Percentiles rank a stretch among this genome's conserved stretches.
phyloP scores from a whole-genome alignment of 2,329 filamentous ascomycete species.

The Scytalidium sp. region DNA sequence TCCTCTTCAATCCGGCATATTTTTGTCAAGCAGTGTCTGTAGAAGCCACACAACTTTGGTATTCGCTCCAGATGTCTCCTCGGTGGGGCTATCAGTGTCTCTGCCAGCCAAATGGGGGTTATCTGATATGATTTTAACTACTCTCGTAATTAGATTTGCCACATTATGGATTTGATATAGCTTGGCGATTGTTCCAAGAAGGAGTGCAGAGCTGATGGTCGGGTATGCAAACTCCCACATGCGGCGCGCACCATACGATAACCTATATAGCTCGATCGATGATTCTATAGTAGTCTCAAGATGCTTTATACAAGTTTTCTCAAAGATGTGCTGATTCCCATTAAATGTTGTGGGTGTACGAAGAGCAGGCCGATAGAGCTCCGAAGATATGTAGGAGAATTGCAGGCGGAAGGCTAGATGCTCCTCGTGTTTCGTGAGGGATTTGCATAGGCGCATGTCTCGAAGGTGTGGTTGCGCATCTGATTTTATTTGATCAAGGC shows the following conservation, averaged over 20 bases:
- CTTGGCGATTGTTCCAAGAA: background rate
- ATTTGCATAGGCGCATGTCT: background rate
- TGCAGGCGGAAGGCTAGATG: background rate
- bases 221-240: background rate
- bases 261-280: background rate
- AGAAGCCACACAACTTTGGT: background rate
- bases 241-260: background rate
- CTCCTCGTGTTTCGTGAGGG: background rate
- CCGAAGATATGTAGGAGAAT: background rate
- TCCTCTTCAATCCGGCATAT: too few relatives aligned
- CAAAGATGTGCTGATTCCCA: background rate
- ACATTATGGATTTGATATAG: background rate
- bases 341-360: background rate
- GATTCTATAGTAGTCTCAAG: background rate
- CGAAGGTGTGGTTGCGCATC: background rate
- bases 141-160: background rate
- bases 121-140: background rate
- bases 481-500: background rate
- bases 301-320: background rate
- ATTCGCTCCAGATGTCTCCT: background rate
- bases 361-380: background rate
- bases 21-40: background rate
- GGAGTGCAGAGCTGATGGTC: background rate
- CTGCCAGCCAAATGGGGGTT: background rate
- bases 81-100: background rate